phyloP scores from a whole-genome alignment of 2,329 filamentous ascomycete genomes.

The Penicillium fuscoglaucum region DNA sequence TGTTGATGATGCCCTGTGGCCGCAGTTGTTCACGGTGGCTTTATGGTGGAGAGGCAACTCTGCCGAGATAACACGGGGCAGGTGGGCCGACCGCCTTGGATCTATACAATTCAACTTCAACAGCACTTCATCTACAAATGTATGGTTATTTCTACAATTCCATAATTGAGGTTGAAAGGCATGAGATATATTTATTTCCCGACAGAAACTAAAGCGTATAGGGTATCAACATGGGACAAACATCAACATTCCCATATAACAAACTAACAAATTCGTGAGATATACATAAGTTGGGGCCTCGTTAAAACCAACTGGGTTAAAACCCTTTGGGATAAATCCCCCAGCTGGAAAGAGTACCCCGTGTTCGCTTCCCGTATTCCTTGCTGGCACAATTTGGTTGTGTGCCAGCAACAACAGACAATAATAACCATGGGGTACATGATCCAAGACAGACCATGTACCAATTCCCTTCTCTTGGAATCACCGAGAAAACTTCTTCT shows the following conservation, averaged over 20 bases:
- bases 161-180: no score
- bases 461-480: background rate
- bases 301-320: constrained; percentile 5
- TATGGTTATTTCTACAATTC: background rate
- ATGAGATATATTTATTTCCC: background rate
- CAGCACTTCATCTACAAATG: background rate
- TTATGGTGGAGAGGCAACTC: constrained; percentile 23
- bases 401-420: background rate
- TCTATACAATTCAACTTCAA: constrained; percentile 6
- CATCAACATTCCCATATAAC: background rate
- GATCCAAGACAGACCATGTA: background rate
- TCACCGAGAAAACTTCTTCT: background rate
- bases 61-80: constrained; percentile 14
- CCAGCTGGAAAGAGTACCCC: constrained; percentile 5
- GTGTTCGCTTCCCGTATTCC: background rate
- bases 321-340: constrained; percentile 3
- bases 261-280: background rate
- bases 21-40: constrained; percentile 24
- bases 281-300: background rate
- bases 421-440: background rate
- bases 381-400: background rate
- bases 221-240: background rate
- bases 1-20: constrained; percentile 23
- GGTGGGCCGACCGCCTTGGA: constrained; percentile 26
- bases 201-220: background rate